Evolutionary conservation across 108 stramenopile species (phyloP).

Genomic region (Pseudonitzschia delicatissima): DNA sequence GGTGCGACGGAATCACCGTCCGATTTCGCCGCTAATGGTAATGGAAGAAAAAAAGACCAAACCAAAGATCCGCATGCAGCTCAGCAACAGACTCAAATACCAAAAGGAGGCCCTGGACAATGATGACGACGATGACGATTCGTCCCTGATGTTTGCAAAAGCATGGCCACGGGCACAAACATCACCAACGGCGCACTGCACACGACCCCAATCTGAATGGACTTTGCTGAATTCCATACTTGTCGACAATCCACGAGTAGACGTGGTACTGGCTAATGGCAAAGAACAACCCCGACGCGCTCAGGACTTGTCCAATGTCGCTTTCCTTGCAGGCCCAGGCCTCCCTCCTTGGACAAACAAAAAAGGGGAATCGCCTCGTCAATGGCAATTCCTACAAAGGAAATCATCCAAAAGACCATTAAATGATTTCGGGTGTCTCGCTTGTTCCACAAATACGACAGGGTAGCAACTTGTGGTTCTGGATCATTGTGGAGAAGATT

Average conservation of each 20-base stretch:
- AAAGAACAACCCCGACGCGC: conserved; percentile 51
- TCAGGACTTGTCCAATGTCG: conserved; percentile 55
- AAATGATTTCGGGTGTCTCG: conserved; percentile 39
- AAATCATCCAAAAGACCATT: conserved; percentile 54
- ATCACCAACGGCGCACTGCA: conserved; percentile 25
- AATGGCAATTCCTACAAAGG: conserved; percentile 45
- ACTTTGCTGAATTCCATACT: conserved; percentile 42
- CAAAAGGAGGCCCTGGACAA: conserved; percentile 19
- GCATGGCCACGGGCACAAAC: conserved; percentile 47
- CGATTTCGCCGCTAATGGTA: conserved; percentile 53
- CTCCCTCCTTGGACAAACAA: conserved; percentile 52
- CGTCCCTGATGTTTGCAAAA: not conserved
- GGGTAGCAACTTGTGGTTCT: not conserved
- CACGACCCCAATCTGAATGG: conserved; percentile 41
- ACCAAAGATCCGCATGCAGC: conserved; percentile 37
- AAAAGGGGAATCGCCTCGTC: conserved; percentile 71
- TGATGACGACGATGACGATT: not conserved
- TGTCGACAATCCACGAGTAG: conserved; percentile 35
- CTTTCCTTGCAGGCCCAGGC: conserved; percentile 52
- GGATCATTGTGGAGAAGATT: not conserved
- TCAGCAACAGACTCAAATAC: conserved; percentile 38
- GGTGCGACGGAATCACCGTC: conserved; percentile 48
- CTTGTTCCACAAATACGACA: conserved; percentile 22
- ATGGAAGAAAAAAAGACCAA: conserved; percentile 53
- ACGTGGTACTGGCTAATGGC: conserved; percentile 44